Evolutionary conservation across 768 basidiomycete genomes (phyloP).

Genomic region (Collybia sp.): DNA sequence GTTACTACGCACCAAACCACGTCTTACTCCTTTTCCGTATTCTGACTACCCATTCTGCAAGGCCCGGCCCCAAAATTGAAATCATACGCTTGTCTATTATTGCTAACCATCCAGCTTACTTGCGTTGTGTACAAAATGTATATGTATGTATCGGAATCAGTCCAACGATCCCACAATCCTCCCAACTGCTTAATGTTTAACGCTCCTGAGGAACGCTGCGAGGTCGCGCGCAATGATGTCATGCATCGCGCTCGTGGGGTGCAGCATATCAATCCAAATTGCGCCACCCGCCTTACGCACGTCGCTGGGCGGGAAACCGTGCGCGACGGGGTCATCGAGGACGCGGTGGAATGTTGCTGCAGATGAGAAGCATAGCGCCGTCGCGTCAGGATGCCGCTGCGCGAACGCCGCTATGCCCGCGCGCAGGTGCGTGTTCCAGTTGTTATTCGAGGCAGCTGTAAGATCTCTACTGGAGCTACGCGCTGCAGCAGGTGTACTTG

Average conservation of each 20-base stretch:
- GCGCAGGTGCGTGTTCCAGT: conserved; percentile 44
- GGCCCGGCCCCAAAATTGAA: too few species aligned
- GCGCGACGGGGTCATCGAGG: conserved; percentile 36
- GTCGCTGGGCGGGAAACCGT: conserved; percentile 34
- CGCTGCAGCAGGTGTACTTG: not conserved
- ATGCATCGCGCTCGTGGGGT: conserved; percentile 49
- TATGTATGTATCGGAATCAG: too few species aligned
- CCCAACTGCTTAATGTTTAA: not conserved
- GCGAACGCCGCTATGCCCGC: conserved; percentile 29
- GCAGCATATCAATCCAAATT: conserved; percentile 50
- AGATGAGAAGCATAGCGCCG: conserved; percentile 46
- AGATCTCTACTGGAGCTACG: not conserved
- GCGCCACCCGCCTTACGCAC: conserved; percentile 25
- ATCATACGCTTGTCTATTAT: too few species aligned
- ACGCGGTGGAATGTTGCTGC: conserved; percentile 39
- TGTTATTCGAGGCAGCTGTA: conserved; percentile 1
- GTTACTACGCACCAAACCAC: too few species aligned
- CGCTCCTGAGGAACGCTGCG: conserved; percentile 27
- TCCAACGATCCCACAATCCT: too few species aligned
- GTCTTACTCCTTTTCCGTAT: too few species aligned
- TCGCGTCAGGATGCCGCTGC: conserved; percentile 34
- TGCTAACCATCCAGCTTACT: too few species aligned
- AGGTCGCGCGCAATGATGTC: conserved; percentile 41
- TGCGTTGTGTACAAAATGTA: too few species aligned
- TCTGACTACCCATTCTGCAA: too few species aligned